Evolutionary conservation across 257 asterid genomes (phyloP).

Genomic region (Pogostemon cablin): DNA sequence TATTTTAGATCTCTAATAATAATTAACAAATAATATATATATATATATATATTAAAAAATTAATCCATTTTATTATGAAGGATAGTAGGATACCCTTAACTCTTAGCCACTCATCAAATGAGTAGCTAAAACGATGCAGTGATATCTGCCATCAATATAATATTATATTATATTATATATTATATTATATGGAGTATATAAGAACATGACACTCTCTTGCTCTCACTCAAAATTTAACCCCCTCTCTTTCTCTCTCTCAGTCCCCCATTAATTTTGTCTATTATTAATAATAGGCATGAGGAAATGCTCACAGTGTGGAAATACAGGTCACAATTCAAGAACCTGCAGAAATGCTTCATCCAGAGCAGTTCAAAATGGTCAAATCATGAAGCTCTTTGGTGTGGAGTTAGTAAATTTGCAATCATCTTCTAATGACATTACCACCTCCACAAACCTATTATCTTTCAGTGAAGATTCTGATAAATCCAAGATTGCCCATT

Average conservation of each 20-base stretch:
- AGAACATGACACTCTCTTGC: too few relatives aligned
- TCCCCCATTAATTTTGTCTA: background rate
- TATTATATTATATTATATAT: too few relatives aligned
- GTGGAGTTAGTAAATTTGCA: constrained; percentile 29
- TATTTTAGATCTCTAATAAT: too few relatives aligned
- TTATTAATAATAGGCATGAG: constrained; percentile 37
- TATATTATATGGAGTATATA: too few relatives aligned
- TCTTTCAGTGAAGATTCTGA: constrained; percentile 27
- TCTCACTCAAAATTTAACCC: background rate
- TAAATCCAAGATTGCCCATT: constrained; percentile 14
- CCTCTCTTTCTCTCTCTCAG: constrained; percentile 5
- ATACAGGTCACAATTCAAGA: constrained; percentile 57
- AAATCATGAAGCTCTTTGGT: constrained; percentile 49
- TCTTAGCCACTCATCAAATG: too few relatives aligned
- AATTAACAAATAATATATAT: too few relatives aligned
- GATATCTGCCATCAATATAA: too few relatives aligned
- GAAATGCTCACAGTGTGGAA: constrained; percentile 56
- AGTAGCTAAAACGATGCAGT: too few relatives aligned
- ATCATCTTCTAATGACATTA: constrained; percentile 13
- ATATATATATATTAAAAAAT: too few relatives aligned
- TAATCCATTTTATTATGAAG: too few relatives aligned
- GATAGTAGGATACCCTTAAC: too few relatives aligned
- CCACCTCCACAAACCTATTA: background rate
- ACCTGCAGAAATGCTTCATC: constrained; percentile 39
- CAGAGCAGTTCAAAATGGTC: background rate